Base-by-base conservation (phyloP, 148 eudicot species). In the Simmondsia chinensis region DNA sequence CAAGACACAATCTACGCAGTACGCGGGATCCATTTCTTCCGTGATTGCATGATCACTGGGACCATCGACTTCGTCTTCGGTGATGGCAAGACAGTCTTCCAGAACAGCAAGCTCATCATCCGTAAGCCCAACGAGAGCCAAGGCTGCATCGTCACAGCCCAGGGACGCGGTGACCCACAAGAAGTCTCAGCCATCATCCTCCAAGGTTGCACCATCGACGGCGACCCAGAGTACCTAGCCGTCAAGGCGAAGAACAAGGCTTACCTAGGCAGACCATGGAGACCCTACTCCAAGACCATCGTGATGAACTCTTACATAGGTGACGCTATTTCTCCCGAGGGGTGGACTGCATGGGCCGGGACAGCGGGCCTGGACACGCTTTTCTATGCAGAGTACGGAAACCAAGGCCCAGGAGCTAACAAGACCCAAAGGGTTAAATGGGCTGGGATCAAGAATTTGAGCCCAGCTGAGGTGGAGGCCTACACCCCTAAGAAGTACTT, bases 21-120 rank as follows among this genome's bases (percentile, higher is more conserved):
- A 38, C 42, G 40, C 39, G 59, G 77, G 40, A 58, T 88, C 3
- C 95, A 80, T 24, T 80, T 71, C 65, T 84, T 71, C 51, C 59
- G 77, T 31, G 65, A 74, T 21, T 80, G 88, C 63, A 58, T 48
- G 57, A 67, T 84, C 56, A 55, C 73, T 0, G 95, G 95, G 16
- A 72, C 95, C n/a, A 42, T 80, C 5, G 85, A 84, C 52, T 74
- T 80, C 61, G 42, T 80, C 33, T 57, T 74, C 20, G 95, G 88
- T 1, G 69, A 84, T 37, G 82, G 82, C 1, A 50, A 49, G 0
- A 65, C 75, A 0, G 65, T 84, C 7, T 74, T 84, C 58, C 85
- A 84, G 21, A 69, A 72, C 38, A 77, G 85, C 57, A 51, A 27
- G 46, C 23, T 84, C 32, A 13, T 76, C 0, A 35, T 80, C 21